phyloP scores from a whole-genome alignment of 805 yeast genomes.

The Nakazawaea wickerhamii region DNA sequence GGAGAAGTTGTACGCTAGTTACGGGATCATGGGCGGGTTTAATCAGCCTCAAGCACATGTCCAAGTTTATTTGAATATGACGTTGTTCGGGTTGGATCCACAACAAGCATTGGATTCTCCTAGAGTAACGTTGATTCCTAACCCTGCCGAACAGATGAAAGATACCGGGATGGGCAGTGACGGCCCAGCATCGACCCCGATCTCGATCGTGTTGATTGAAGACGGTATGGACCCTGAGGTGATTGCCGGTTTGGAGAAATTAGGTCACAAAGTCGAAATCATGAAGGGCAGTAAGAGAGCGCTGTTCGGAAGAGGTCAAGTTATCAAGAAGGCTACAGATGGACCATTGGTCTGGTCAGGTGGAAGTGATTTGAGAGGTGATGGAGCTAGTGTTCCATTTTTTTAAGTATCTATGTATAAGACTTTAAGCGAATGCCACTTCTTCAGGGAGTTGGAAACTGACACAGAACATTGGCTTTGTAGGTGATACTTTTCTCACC shows the following conservation, averaged over 20 bases:
- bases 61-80: conserved; percentile 65
- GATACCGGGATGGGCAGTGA: conserved; percentile 57
- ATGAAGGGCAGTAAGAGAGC: conserved; percentile 37
- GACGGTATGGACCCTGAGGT: conserved; percentile 51
- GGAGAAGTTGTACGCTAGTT: conserved; percentile 58
- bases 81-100: conserved; percentile 57
- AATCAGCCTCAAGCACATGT: conserved; percentile 85
- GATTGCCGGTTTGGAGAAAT: conserved; percentile 35
- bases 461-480: conserved; percentile 93
- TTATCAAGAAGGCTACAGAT: conserved; percentile 43
- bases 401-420: conserved; percentile 19
- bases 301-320: conserved; percentile 60
- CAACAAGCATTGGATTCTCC: conserved; percentile 77
- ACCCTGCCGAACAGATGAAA: conserved; percentile 30
- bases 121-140: conserved; percentile 58
- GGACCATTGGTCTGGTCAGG: conserved; percentile 51
- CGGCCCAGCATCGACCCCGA: conserved; percentile 57
- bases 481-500: conserved; percentile 93
- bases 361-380: conserved; percentile 82
- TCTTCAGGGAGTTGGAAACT: conserved; percentile 67
- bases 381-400: conserved; percentile 67
- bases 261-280: conserved; percentile 55
- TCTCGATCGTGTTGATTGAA: conserved; percentile 58
- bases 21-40: conserved; percentile 83
- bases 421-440: conserved; percentile 42